Evolutionary conservation across 768 basidiomycete genomes (phyloP).

Genomic region (Tylopilus cervinicoccineus): DNA sequence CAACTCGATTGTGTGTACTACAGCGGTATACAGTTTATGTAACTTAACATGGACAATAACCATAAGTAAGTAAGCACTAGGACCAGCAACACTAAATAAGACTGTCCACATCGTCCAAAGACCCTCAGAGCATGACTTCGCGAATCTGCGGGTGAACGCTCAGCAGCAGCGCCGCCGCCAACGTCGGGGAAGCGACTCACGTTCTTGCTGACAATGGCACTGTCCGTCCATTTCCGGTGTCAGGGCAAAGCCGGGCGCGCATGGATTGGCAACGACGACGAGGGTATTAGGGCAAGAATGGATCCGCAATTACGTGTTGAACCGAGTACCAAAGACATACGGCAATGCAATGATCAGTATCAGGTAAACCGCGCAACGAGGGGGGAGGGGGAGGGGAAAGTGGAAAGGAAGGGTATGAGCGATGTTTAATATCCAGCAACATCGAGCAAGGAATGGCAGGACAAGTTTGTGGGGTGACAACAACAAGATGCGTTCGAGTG

Average conservation of each 20-base stretch:
- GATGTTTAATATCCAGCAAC: constrained; percentile 17
- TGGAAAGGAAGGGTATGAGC: constrained; percentile 6
- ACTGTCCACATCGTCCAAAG: too few species aligned
- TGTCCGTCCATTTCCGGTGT: too few species aligned
- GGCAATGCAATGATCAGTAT: constrained; percentile 17
- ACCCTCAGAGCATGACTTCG: constrained; percentile 49
- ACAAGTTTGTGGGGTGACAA: constrained; percentile 17
- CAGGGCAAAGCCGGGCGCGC: too few species aligned
- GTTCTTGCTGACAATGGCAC: constrained; percentile 66
- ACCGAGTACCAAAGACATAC: constrained; percentile 23
- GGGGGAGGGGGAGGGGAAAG: constrained; percentile 4
- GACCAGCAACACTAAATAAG: background rate
- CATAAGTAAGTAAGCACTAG: too few species aligned
- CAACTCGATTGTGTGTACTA: too few species aligned
- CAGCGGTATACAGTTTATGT: too few species aligned
- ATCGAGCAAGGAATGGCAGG: constrained; percentile 13
- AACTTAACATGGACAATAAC: too few species aligned
- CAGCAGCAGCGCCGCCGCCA: background rate
- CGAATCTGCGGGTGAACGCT: constrained; percentile 38
- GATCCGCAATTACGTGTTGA: constrained; percentile 28
- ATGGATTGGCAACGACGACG: constrained; percentile 1
- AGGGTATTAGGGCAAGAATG: constrained; percentile 19
- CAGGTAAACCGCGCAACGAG: constrained; percentile 7
- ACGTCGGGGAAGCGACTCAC: constrained; percentile 42
- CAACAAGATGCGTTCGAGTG: constrained; percentile 14